A percentile compares a stretch with the other conserved stretches of the same genome.
Evolutionary conservation across 1,284 basidiomycete species (phyloP).

Genomic region (Athelia sp.): DNA sequence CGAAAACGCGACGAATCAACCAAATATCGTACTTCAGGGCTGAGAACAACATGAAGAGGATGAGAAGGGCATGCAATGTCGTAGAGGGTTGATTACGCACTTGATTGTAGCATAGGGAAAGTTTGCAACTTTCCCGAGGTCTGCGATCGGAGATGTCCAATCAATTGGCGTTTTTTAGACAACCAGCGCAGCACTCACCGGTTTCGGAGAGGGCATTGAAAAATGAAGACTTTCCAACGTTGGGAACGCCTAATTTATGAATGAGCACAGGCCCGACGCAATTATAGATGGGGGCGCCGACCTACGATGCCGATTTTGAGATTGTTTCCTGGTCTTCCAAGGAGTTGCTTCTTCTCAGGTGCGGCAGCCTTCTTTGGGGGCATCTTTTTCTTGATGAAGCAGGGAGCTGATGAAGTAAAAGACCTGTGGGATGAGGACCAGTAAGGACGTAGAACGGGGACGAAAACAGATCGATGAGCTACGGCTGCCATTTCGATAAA

Average conservation of each 20-base stretch:
- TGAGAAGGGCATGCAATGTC: constrained; percentile 18
- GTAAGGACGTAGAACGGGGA: constrained; percentile 5
- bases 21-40: constrained; percentile 3
- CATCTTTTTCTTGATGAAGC: constrained; percentile 61
- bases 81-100: constrained; percentile 42
- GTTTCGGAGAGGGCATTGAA: constrained; percentile 96
- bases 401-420: constrained; percentile 18
- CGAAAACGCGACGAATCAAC: background rate
- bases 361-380: constrained; percentile 78
- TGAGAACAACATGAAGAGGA: constrained; percentile 7
- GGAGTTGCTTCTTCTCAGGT: constrained; percentile 78
- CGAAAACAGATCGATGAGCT: background rate
- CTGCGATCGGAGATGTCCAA: constrained; percentile 31
- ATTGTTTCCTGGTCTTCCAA: constrained; percentile 92
- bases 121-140: constrained; percentile 97
- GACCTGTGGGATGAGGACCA: constrained; percentile 7
- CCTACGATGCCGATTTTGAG: constrained; percentile 96
- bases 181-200: constrained; percentile 37
- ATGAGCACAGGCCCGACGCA: constrained; percentile 13
- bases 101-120: constrained; percentile 98
- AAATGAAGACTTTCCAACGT: constrained; percentile 92
- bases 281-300: constrained; percentile 37
- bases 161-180: constrained; percentile 7
- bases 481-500: background rate
- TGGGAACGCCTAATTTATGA: constrained; percentile 68